These are phyloP conservation scores for Quillaja saponaria DNA, from an alignment of 306 rosid species.

Conservation along the genomic window DNA sequence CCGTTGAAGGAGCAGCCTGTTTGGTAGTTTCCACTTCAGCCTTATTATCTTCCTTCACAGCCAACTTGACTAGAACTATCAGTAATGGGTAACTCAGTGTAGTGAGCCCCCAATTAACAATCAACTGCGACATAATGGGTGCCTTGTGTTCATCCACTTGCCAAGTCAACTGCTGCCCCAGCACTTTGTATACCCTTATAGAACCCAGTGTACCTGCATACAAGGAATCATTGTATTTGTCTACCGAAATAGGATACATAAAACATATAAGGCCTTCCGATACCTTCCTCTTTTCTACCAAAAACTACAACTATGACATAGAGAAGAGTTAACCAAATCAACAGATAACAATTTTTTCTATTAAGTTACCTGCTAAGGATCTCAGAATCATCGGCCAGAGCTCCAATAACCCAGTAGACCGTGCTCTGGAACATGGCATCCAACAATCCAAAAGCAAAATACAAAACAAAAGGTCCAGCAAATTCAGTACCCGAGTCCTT, in stretches of 20 bases:
- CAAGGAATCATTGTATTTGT: not conserved
- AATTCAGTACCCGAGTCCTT: slow-evolving; percentile 53
- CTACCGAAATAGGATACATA: slow-evolving; percentile 1
- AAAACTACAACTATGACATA: not conserved
- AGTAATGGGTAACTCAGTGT: slow-evolving; percentile 69
- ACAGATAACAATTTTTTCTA: no score
- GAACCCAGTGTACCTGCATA: slow-evolving; percentile 76
- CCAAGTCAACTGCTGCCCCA: slow-evolving; percentile 97
- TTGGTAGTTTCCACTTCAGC: slow-evolving; percentile 34
- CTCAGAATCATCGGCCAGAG: slow-evolving; percentile 82
- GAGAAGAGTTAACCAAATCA: not conserved
- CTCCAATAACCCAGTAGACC: slow-evolving; percentile 91
- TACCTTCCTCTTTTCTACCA: not conserved
- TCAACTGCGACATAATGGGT: slow-evolving; percentile 58
- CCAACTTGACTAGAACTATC: slow-evolving; percentile 54
- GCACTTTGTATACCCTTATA: slow-evolving; percentile 95
- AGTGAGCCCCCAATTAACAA: slow-evolving; percentile 66
- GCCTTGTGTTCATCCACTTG: slow-evolving; percentile 63
- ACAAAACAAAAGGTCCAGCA: slow-evolving; percentile 82
- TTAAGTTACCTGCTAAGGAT: slow-evolving; percentile 82
- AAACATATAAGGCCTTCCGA: not conserved
- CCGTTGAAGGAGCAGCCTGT: slow-evolving; percentile 31
- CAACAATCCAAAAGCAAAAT: slow-evolving; percentile 73
- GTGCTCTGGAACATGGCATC: slow-evolving; percentile 90
- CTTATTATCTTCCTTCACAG: slow-evolving; percentile 59